phyloP scores from a whole-genome alignment of 2,329 filamentous ascomycete species.

The Pleurostoma richardsiae region DNA sequence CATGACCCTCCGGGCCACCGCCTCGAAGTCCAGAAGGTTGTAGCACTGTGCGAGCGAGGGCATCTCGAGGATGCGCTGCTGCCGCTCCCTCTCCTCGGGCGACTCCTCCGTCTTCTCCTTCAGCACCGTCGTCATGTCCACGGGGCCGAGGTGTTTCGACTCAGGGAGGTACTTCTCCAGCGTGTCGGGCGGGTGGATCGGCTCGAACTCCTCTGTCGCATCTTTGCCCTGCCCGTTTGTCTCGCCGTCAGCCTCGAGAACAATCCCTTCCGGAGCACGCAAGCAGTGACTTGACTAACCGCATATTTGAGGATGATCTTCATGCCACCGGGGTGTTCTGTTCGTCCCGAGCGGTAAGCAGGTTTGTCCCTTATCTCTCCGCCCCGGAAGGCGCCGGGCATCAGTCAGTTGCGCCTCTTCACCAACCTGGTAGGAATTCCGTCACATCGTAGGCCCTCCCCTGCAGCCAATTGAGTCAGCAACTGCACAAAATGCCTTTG shows the following conservation, averaged over 20 bases:
- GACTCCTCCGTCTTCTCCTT: conserved; percentile 64
- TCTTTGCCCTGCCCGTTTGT: conserved; percentile 63
- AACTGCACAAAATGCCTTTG: background rate
- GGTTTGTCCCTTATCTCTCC: too few species aligned
- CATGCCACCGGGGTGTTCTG: conserved; percentile 80
- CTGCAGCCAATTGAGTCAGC: conserved; percentile 25
- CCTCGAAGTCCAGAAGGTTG: conserved; percentile 93
- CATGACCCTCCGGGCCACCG: conserved; percentile 85
- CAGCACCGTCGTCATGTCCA: conserved; percentile 73
- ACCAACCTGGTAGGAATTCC: conserved; percentile 70
- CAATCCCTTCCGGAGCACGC: too few species aligned
- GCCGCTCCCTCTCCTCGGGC: conserved; percentile 56
- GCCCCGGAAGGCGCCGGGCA: too few species aligned
- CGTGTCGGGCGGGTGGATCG: conserved; percentile 83
- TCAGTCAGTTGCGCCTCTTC: too few species aligned
- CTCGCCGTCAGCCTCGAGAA: too few species aligned
- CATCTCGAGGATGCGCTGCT: conserved; percentile 69
- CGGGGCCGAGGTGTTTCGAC: conserved; percentile 82
- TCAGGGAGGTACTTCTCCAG: conserved; percentile 78
- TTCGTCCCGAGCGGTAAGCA: conserved; percentile 1
- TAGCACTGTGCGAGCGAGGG: conserved; percentile 83
- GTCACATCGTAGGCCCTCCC: conserved; percentile 87
- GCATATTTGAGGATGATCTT: conserved; percentile 98
- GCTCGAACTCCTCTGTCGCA: conserved; percentile 86
- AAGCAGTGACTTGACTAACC: conserved; percentile 26